Percentiles rank a stretch among this genome's conserved stretches.
phyloP scores from a whole-genome alignment of 208 protist species.

The Sergeia podlipaevii region DNA sequence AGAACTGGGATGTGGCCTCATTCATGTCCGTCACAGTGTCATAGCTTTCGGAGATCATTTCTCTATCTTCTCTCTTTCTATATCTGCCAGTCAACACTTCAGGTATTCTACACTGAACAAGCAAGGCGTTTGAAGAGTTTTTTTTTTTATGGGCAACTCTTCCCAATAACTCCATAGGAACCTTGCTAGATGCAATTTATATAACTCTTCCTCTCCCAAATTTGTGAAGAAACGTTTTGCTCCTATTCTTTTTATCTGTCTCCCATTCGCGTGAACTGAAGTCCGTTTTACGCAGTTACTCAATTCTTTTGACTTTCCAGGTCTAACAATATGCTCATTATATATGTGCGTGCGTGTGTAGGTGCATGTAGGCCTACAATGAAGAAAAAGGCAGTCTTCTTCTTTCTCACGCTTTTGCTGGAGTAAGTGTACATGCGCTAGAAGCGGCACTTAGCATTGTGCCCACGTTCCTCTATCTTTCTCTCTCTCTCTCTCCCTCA shows the following conservation, averaged over 20 bases:
- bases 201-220: not conserved
- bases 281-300: no score
- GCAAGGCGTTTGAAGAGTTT: not conserved
- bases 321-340: no score
- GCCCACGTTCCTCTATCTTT: not conserved
- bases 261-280: no score
- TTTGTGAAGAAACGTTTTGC: not conserved
- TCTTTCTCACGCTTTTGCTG: no score
- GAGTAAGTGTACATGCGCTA: no score
- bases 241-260: conserved; percentile 12
- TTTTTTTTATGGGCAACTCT: not conserved
- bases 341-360: no score
- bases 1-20: conserved; percentile 25
- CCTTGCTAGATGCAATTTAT: conserved; percentile 21
- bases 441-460: no score
- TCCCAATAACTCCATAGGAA: conserved; percentile 31
- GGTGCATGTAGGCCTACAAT: no score
- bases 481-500: conserved; percentile 1
- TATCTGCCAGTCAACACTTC: not conserved
- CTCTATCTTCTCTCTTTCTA: not conserved
- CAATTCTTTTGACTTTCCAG: no score
- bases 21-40: conserved; percentile 27
- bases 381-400: no score
- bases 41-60: conserved; percentile 42
- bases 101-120: not conserved